These are phyloP conservation scores for Dothiorella sarmentorum DNA, from an alignment of 2,329 filamentous ascomycete species.

Conservation along the genomic window DNA sequence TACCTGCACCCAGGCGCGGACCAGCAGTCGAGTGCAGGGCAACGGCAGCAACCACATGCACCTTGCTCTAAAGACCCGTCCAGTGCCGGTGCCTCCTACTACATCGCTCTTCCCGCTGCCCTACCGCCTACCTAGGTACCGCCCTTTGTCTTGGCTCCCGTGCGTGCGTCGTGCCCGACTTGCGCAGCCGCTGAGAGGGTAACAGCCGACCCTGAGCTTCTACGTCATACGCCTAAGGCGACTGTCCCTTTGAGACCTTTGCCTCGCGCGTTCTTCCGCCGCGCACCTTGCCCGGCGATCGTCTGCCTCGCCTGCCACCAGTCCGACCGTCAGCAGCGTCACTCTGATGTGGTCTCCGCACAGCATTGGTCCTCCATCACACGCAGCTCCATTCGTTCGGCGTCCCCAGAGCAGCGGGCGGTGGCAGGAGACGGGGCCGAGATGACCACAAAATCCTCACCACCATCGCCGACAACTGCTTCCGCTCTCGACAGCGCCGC, in stretches of 20 bases:
- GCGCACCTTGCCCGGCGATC: slow-evolving; percentile 5
- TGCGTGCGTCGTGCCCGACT: neutral
- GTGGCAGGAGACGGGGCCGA: slow-evolving; percentile 20
- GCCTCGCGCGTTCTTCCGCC: slow-evolving; percentile 18
- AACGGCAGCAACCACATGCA: slow-evolving; percentile 8
- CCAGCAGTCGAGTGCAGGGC: slow-evolving; percentile 5
- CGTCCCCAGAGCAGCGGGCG: slow-evolving; percentile 12
- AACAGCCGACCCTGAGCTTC: neutral
- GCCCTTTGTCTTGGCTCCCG: slow-evolving; percentile 3
- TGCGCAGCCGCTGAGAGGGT: neutral
- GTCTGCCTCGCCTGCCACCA: slow-evolving; percentile 7
- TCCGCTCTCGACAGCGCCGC: slow-evolving; percentile 21
- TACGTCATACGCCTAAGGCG: slow-evolving; percentile 8
- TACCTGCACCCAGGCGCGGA: neutral
- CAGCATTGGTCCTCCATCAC: slow-evolving; percentile 16
- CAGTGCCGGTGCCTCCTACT: slow-evolving; percentile 5
- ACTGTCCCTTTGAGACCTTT: slow-evolving; percentile 15
- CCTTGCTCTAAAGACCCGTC: slow-evolving; percentile 5
- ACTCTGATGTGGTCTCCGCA: slow-evolving; percentile 19
- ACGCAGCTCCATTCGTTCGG: slow-evolving; percentile 17
- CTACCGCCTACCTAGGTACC: neutral
- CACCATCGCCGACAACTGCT: slow-evolving; percentile 19
- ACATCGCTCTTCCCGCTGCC: neutral
- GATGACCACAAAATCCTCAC: slow-evolving; percentile 18
- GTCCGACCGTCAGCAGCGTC: neutral